These are phyloP conservation scores for Colletotrichum ledebouriae DNA, from an alignment of 2,329 filamentous ascomycete genomes.

Conservation along the genomic window DNA sequence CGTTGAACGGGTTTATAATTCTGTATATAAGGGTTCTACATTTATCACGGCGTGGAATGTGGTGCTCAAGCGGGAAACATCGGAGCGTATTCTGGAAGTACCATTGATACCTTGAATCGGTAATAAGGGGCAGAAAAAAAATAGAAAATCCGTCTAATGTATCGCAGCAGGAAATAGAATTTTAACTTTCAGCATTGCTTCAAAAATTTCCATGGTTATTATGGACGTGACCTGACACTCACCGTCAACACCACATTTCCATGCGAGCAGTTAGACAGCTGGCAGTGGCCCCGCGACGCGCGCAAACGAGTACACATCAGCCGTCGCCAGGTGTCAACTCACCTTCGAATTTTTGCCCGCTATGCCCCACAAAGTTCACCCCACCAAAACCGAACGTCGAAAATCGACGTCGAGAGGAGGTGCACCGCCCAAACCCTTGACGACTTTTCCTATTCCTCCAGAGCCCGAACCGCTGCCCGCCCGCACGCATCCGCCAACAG, in stretches of 20 bases:
- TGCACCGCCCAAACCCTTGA: slow-evolving; percentile 42
- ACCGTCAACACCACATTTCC: neutral
- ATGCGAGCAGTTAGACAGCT: slow-evolving; percentile 11
- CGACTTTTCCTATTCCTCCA: slow-evolving; percentile 39
- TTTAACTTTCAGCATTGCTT: too few species aligned
- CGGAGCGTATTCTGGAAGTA: slow-evolving; percentile 27
- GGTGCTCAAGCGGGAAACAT: slow-evolving; percentile 1
- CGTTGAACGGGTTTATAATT: neutral
- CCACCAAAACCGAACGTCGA: slow-evolving; percentile 44
- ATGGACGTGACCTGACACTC: neutral
- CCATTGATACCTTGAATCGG: slow-evolving; percentile 32
- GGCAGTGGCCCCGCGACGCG: slow-evolving; percentile 30
- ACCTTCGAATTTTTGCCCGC: slow-evolving; percentile 43
- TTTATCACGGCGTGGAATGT: slow-evolving; percentile 9
- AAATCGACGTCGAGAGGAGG: slow-evolving; percentile 43
- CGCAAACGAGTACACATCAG: slow-evolving; percentile 31
- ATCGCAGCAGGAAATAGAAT: neutral
- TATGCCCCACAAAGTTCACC: slow-evolving; percentile 44
- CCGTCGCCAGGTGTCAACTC: slow-evolving; percentile 29
- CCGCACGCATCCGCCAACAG: slow-evolving; percentile 30
- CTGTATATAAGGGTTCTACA: neutral
- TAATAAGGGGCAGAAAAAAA: slow-evolving; percentile 7
- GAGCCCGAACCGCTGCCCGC: slow-evolving; percentile 39
- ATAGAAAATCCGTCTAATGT: neutral
- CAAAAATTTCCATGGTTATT: too few species aligned